Conservation (phyloP, 2,329 filamentous ascomycete species). For the Hypoxylon sp. region DNA sequence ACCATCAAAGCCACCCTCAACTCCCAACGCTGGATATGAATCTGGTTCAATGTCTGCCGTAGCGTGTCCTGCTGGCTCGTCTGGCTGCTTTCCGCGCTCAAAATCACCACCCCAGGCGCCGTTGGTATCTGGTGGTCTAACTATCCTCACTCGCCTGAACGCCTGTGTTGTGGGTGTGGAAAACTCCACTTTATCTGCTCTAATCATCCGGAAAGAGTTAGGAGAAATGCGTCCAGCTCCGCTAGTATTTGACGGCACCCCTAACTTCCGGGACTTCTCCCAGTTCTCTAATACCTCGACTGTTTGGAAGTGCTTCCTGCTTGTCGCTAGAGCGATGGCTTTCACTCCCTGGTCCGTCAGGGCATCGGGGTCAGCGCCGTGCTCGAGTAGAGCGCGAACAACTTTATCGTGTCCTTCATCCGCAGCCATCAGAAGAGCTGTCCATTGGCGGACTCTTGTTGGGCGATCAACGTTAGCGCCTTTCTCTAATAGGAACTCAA, state of each 20-base stretch:
- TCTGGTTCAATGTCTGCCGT: background rate
- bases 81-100: background rate
- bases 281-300: constrained; percentile 4
- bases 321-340: background rate
- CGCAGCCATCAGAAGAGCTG: constrained; percentile 6
- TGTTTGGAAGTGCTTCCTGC: background rate
- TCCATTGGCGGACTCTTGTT: background rate
- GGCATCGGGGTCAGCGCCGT: background rate
- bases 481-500: background rate
- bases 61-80: background rate
- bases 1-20: constrained; percentile 17
- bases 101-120: background rate
- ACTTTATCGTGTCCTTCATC: background rate
- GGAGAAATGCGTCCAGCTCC: background rate
- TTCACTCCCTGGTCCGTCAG: background rate
- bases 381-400: background rate
- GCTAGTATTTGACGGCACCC: background rate
- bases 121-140: background rate
- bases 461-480: background rate
- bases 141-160: constrained; percentile 4
- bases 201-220: constrained; percentile 1
- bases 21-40: background rate
- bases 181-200: background rate
- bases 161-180: background rate
- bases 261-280: background rate